Evolutionary conservation across 2,329 filamentous ascomycete species (phyloP).

Genomic region (Atkinsonella hypoxylon): DNA sequence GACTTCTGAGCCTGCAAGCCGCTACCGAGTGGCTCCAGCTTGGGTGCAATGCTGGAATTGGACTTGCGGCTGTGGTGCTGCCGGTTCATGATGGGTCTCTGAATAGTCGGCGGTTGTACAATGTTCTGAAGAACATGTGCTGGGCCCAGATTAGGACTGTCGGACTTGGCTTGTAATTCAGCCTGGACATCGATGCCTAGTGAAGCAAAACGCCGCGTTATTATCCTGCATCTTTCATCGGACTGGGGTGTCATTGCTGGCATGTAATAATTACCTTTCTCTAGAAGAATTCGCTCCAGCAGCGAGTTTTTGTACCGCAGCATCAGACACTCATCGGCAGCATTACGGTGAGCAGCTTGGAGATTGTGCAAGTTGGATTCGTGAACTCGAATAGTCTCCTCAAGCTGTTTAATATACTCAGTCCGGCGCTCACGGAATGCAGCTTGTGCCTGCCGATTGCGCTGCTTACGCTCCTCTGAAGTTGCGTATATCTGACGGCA

Average conservation of each 20-base stretch:
- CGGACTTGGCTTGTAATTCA: slow-evolving; percentile 85
- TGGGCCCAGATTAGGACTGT: slow-evolving; percentile 66
- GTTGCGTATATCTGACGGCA: slow-evolving; percentile 80
- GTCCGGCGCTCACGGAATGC: slow-evolving; percentile 93
- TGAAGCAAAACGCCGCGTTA: slow-evolving; percentile 1
- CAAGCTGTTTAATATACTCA: slow-evolving; percentile 98
- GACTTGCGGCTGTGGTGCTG: slow-evolving; percentile 66
- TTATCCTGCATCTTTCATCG: neutral
- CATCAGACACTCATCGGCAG: slow-evolving; percentile 96
- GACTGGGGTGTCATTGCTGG: neutral
- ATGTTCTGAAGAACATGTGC: slow-evolving; percentile 56
- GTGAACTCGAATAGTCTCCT: slow-evolving; percentile 93
- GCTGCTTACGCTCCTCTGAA: slow-evolving; percentile 94
- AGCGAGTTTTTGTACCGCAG: slow-evolving; percentile 96
- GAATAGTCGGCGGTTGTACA: slow-evolving; percentile 64
- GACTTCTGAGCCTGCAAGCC: slow-evolving; percentile 41
- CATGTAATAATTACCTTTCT: slow-evolving; percentile 65
- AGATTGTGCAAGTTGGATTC: slow-evolving; percentile 87
- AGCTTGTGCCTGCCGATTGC: slow-evolving; percentile 92
- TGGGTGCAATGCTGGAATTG: slow-evolving; percentile 62
- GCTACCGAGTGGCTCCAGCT: slow-evolving; percentile 47
- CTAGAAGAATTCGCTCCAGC: slow-evolving; percentile 84
- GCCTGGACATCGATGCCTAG: slow-evolving; percentile 93
- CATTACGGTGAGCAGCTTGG: slow-evolving; percentile 86
- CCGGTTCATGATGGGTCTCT: slow-evolving; percentile 69